Conservation (phyloP, 139 green algal species). For the Micractinium sp. region DNA sequence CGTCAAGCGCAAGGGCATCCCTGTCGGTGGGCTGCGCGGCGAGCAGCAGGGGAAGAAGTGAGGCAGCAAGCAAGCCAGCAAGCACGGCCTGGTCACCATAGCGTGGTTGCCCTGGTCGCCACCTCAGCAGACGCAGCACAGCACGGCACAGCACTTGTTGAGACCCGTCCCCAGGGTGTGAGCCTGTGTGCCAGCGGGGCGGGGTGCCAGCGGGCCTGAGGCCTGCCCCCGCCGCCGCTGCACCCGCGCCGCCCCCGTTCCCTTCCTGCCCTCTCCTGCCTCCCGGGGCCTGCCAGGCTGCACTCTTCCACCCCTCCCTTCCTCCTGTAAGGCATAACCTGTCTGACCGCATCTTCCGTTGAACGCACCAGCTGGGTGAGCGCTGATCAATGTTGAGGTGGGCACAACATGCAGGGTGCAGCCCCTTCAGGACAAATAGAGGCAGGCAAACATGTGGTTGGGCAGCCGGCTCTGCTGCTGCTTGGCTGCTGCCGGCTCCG, state of each 20-base stretch:
- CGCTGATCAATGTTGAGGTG: no score
- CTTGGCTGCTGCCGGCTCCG: background rate
- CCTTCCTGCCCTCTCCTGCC: background rate
- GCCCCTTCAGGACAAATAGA: no score
- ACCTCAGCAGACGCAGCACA: no score
- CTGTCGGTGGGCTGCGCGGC: slow-evolving; percentile 50
- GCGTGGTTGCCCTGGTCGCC: background rate
- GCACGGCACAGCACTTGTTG: no score
- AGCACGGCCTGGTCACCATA: background rate
- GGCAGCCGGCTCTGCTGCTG: background rate
- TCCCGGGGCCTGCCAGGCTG: background rate
- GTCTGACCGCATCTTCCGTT: no score
- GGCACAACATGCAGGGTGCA: no score
- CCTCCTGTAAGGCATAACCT: background rate
- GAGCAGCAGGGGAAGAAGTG: slow-evolving; percentile 41
- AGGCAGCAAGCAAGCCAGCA: background rate
- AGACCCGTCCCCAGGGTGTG: no score
- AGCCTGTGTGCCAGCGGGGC: no score
- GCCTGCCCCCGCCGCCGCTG: background rate
- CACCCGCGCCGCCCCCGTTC: background rate
- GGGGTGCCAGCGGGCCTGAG: no score
- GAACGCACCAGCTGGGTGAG: no score
- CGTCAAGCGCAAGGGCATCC: slow-evolving; percentile 55
- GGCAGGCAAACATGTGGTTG: background rate
- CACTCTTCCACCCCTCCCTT: background rate